A percentile compares a stretch with the other conserved stretches of the same genome.
These are phyloP conservation scores for Bryum argenteum DNA, from an alignment of 225 moss, liverwort and hornwort species.

Conservation along the genomic window DNA sequence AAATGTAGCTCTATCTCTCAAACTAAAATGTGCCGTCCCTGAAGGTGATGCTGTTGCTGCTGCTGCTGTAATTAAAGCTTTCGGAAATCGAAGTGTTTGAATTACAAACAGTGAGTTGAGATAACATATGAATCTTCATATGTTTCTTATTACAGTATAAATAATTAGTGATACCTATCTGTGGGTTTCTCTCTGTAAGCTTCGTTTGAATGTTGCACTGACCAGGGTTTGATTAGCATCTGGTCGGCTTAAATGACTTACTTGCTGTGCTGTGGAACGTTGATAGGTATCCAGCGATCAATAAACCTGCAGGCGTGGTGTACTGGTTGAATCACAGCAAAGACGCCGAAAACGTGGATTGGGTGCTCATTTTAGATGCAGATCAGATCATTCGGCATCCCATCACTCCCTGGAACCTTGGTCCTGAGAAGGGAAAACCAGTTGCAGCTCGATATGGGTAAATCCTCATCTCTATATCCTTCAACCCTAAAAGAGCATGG, in stretches of 20 bases:
- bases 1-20: background rate
- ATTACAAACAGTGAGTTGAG: no score
- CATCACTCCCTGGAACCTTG: slow-evolving; percentile 86
- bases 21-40: no score
- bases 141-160: no score
- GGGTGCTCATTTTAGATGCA: slow-evolving; percentile 95
- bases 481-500: background rate
- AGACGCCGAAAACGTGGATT: slow-evolving; percentile 77
- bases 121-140: no score
- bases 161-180: no score
- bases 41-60: no score
- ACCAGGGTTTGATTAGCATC: slow-evolving; percentile 12
- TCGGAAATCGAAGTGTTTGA: no score
- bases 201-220: background rate
- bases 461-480: background rate
- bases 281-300: slow-evolving; percentile 92
- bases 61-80: no score
- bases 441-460: slow-evolving; percentile 95
- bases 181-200: no score
- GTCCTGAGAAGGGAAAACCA: slow-evolving; percentile 75
- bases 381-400: slow-evolving; percentile 90
- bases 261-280: slow-evolving; percentile 10
- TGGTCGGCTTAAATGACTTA: background rate
- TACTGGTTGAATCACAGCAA: slow-evolving; percentile 86
- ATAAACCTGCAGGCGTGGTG: slow-evolving; percentile 90